Evolutionary conservation across 768 basidiomycete genomes (phyloP).

Genomic region (Nidularia pulvinata): DNA sequence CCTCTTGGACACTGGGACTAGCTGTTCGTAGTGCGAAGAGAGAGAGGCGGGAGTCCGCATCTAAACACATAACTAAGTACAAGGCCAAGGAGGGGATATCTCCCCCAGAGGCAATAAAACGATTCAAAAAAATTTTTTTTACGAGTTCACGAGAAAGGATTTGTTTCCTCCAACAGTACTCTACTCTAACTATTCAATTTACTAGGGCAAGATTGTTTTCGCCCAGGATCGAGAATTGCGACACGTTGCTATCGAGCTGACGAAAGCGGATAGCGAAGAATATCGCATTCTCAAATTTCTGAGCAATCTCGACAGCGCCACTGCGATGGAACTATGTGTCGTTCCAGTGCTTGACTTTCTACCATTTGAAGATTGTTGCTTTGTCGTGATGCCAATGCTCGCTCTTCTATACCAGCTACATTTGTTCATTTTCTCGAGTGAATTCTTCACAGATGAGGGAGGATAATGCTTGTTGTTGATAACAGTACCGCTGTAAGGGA

Average conservation of each 20-base stretch:
- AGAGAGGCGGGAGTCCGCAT: too few species aligned
- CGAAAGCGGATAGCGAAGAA: conserved; percentile 16
- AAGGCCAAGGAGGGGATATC: too few species aligned
- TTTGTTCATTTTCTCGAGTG: too few species aligned
- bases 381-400: conserved; percentile 25
- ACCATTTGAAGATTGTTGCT: conserved; percentile 13
- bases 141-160: too few species aligned
- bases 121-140: too few species aligned
- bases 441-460: conserved; percentile 2
- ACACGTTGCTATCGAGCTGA: conserved; percentile 22
- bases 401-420: background rate
- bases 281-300: conserved; percentile 15
- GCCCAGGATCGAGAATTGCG: conserved; percentile 15
- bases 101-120: too few species aligned
- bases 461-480: conserved; percentile 8
- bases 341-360: conserved; percentile 21
- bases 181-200: too few species aligned
- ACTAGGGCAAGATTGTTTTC: conserved; percentile 4
- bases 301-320: conserved; percentile 3
- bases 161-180: too few species aligned
- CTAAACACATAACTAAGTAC: too few species aligned
- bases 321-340: conserved; percentile 6
- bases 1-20: too few species aligned
- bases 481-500: conserved; percentile 1
- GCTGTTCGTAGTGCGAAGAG: too few species aligned